Base-by-base conservation (phyloP, 1,139 yeast genomes). In the Scheffersomyces segobiensis region DNA sequence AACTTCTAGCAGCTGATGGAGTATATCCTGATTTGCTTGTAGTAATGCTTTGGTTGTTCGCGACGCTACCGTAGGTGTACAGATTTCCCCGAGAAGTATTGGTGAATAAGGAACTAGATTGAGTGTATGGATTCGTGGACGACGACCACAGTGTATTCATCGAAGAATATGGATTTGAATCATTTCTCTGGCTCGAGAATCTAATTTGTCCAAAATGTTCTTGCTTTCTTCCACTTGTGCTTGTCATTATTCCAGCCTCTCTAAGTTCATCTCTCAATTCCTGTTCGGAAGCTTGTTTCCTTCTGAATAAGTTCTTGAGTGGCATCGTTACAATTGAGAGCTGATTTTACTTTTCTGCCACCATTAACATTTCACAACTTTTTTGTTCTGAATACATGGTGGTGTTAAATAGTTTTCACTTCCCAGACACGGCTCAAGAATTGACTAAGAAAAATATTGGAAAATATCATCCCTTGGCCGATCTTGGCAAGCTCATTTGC, bases 141-240 rank as follows among this genome's bases (percentile, higher is more conserved):
- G 42, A 32, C 3, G 42, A 2, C 26, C 26, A 24, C 26, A 32
- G 42, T 14, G 42, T 24, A 7, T 32, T 32, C 3, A 10, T 32
- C 42, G 17, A 12, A 32, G 42, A 32, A 12, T 10, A 12, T 14
- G 17, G 42, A 32, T 32, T 32, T 32, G 42, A 32, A 12, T 32
- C 42, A 32, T 14, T 32, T 32, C 42, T 32, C 42, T 32, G 42
- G 8, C 89, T 87, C 71, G 81, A 87, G 58, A 80, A 78, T 52
- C 80, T 81, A 68, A 88, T 88, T 3, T 92, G 92, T 12, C 87
- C 84, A 70, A 89, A 89, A 65, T 86, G 85, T 64, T 81, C 85
- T 63, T 78, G 80, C 64, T 83, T 78, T 58, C 65, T 24, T 66
- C 60, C 48, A 66, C 66, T 47, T 60, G 67, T 66, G 26, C 75